Evolutionary conservation across 352 stramenopile genomes (phyloP).

Genomic region (Plasmopara viticola): DNA sequence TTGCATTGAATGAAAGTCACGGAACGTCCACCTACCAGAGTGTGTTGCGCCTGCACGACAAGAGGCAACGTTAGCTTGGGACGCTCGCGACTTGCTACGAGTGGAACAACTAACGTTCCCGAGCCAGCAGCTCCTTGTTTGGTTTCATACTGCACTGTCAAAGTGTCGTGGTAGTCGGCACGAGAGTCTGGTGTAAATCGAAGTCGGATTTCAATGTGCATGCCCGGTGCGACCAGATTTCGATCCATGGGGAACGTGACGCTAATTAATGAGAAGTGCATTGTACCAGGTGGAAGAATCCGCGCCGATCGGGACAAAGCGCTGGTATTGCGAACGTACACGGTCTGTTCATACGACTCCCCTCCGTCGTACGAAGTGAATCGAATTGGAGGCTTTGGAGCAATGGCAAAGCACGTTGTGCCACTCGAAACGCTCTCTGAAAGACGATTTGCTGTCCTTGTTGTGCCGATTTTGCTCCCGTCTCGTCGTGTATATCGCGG

Average conservation of each 20-base stretch:
- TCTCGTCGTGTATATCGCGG: conserved; percentile 35
- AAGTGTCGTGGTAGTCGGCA: conserved; percentile 61
- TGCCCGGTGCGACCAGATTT: conserved; percentile 59
- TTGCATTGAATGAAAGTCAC: conserved; percentile 42
- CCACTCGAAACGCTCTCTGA: neutral
- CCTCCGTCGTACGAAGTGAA: conserved; percentile 70
- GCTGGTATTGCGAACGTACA: conserved; percentile 61
- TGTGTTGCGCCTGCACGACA: conserved; percentile 45
- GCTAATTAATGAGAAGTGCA: conserved; percentile 57
- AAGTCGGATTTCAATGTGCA: conserved; percentile 54
- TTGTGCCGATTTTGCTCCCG: neutral
- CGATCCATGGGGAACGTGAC: conserved; percentile 48
- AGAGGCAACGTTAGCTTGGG: conserved; percentile 66
- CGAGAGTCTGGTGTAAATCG: conserved; percentile 69
- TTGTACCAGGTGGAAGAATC: conserved; percentile 51
- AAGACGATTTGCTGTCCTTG: neutral
- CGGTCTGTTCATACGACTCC: conserved; percentile 69
- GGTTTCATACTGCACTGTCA: conserved; percentile 53
- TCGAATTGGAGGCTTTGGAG: conserved; percentile 40
- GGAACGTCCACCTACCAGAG: conserved; percentile 50
- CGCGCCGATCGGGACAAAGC: conserved; percentile 45
- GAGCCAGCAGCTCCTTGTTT: conserved; percentile 16
- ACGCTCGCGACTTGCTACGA: conserved; percentile 41
- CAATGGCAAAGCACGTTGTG: conserved; percentile 35
- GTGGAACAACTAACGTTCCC: conserved; percentile 31